These are phyloP conservation scores for Chaetoceros muelleri DNA, from an alignment of 108 stramenopile species.

Conservation along the genomic window DNA sequence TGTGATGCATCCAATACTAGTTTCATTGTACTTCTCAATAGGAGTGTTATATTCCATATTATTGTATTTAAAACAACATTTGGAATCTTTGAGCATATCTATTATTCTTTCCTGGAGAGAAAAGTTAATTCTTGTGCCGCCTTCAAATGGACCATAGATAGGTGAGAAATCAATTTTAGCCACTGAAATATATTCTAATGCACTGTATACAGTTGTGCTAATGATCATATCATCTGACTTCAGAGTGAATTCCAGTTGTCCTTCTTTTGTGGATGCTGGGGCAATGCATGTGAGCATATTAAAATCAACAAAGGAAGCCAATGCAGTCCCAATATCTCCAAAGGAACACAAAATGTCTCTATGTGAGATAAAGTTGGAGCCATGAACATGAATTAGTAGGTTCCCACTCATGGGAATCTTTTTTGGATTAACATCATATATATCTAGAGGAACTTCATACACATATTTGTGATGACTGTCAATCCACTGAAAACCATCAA, in stretches of 20 bases:
- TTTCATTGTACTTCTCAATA: no score
- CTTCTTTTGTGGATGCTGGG: not conserved
- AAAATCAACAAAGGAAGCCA: not conserved
- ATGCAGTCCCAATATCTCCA: not conserved
- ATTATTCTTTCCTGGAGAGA: not conserved
- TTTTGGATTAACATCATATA: constrained; percentile 2
- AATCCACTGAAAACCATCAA: not conserved
- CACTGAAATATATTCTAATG: not conserved
- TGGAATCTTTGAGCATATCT: not conserved
- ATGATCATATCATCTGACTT: not conserved
- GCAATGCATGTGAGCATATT: not conserved
- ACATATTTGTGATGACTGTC: not conserved
- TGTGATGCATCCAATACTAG: no score
- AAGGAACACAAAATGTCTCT: constrained; percentile 10
- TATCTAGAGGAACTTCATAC: not conserved
- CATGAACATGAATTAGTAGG: constrained; percentile 6
- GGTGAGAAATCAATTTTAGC: not conserved
- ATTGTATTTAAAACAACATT: not conserved
- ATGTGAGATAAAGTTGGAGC: constrained; percentile 9
- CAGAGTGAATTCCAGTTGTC: not conserved
- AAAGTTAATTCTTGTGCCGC: not conserved
- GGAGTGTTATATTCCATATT: not conserved
- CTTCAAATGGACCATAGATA: not conserved
- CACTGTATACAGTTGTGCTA: not conserved
- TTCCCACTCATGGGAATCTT: constrained; percentile 9